Conservation (phyloP, 257 asterid species). For the Thymus mandschuricus region DNA sequence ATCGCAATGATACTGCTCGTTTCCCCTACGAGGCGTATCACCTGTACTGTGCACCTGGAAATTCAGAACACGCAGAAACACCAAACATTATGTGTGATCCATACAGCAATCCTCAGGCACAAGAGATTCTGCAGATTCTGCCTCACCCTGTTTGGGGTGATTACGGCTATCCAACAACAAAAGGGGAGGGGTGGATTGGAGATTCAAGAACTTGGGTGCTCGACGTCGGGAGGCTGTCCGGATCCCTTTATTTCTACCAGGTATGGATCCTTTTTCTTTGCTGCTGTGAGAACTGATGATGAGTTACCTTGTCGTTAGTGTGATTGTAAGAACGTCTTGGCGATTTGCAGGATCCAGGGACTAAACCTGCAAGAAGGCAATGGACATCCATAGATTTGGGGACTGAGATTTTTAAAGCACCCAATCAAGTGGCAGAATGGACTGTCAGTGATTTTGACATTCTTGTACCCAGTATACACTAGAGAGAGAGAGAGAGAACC, state of each 20-base stretch:
- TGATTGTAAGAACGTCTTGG: neutral
- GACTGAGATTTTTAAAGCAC: constrained; percentile 62
- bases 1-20: constrained; percentile 45
- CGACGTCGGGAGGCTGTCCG: constrained; percentile 53
- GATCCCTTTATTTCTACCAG: constrained; percentile 37
- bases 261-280: constrained; percentile 10
- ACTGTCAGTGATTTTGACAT: constrained; percentile 81
- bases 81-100: constrained; percentile 70
- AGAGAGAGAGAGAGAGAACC: neutral
- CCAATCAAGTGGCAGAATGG: constrained; percentile 85
- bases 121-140: constrained; percentile 77
- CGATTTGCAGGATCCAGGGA: constrained; percentile 74
- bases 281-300: neutral
- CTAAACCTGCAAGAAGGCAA: constrained; percentile 58
- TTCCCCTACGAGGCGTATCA: constrained; percentile 82
- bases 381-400: constrained; percentile 80
- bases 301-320: neutral
- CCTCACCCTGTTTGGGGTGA: constrained; percentile 89
- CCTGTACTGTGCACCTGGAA: constrained; percentile 72
- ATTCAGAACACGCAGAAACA: constrained; percentile 45
- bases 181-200: constrained; percentile 84
- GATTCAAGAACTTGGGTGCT: constrained; percentile 71
- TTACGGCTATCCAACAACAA: constrained; percentile 71
- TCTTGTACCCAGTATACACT: constrained; percentile 35
- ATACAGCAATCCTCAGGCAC: constrained; percentile 84